Evolutionary conservation across 2,329 filamentous ascomycete species (phyloP).

Genomic region (Penicillium sp.): DNA sequence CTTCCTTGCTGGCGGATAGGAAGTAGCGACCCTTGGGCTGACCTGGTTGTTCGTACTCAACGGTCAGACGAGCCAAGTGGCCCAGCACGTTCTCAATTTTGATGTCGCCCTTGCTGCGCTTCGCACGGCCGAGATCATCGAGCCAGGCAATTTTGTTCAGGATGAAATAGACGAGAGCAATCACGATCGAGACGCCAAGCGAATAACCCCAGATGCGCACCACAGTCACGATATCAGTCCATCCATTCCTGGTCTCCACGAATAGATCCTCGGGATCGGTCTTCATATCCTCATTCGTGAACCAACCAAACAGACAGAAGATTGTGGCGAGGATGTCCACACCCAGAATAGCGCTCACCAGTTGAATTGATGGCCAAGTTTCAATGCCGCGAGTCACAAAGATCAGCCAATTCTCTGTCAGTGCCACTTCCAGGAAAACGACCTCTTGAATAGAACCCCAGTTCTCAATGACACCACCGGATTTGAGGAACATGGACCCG

Average conservation of each 20-base stretch:
- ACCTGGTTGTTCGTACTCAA: constrained; percentile 53
- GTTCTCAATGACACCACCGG: constrained; percentile 73
- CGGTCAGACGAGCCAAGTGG: constrained; percentile 51
- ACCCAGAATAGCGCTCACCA: constrained; percentile 69
- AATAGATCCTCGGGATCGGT: constrained; percentile 31
- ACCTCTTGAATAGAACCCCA: constrained; percentile 75
- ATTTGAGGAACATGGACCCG: constrained; percentile 68
- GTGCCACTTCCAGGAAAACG: constrained; percentile 84
- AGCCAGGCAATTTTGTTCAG: constrained; percentile 50
- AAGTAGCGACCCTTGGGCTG: constrained; percentile 47
- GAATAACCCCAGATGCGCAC: constrained; percentile 56
- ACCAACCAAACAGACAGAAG: constrained; percentile 76
- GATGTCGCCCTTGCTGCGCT: constrained; percentile 51
- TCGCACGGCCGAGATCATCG: constrained; percentile 51
- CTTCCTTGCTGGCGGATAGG: constrained; percentile 46
- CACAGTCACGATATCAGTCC: constrained; percentile 60
- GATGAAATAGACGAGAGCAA: constrained; percentile 53
- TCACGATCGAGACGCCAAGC: constrained; percentile 54
- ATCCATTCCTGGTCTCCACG: constrained; percentile 52
- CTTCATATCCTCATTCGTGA: constrained; percentile 56
- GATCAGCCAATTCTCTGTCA: constrained; percentile 95
- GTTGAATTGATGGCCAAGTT: constrained; percentile 73
- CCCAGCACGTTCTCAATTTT: constrained; percentile 55
- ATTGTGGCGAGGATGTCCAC: constrained; percentile 73
- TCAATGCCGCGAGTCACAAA: constrained; percentile 85